Evolutionary conservation across 2,329 filamentous ascomycete species (phyloP).

Genomic region (Fusarium succisae): DNA sequence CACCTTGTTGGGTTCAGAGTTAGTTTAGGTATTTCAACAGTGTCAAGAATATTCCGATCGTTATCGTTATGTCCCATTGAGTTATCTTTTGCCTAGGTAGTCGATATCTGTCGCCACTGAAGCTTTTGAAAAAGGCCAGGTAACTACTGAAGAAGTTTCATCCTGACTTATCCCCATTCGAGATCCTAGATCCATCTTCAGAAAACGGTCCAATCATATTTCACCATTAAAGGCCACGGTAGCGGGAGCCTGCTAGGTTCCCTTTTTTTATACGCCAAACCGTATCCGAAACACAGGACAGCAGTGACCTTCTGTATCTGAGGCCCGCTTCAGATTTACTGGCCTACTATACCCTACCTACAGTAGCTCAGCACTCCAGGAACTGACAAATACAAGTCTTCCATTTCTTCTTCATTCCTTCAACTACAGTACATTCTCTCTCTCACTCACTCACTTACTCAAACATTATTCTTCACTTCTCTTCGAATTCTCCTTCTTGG

Average conservation of each 20-base stretch:
- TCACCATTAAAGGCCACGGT: conserved; percentile 34
- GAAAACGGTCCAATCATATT: conserved; percentile 25
- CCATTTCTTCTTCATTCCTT: conserved; percentile 9
- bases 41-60: neutral
- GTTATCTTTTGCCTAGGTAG: neutral
- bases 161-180: conserved; percentile 21
- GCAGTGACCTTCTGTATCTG: conserved; percentile 13
- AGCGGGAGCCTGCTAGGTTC: conserved; percentile 27
- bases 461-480: neutral
- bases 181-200: conserved; percentile 31
- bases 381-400: conserved; percentile 19
- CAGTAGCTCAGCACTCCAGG: neutral
- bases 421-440: conserved; percentile 9
- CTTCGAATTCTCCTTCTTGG: neutral
- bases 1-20: neutral
- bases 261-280: conserved; percentile 25
- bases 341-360: neutral
- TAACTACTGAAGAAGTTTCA: neutral
- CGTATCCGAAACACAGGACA: conserved; percentile 27
- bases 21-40: neutral
- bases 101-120: conserved; percentile 15
- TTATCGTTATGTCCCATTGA: neutral
- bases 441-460: conserved; percentile 10
- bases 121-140: conserved; percentile 16
- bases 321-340: conserved; percentile 26